Percentiles rank a stretch among this genome's conserved stretches.
Conservation (phyloP, 768 basidiomycete species). For the Ephemerocybe angulata region DNA sequence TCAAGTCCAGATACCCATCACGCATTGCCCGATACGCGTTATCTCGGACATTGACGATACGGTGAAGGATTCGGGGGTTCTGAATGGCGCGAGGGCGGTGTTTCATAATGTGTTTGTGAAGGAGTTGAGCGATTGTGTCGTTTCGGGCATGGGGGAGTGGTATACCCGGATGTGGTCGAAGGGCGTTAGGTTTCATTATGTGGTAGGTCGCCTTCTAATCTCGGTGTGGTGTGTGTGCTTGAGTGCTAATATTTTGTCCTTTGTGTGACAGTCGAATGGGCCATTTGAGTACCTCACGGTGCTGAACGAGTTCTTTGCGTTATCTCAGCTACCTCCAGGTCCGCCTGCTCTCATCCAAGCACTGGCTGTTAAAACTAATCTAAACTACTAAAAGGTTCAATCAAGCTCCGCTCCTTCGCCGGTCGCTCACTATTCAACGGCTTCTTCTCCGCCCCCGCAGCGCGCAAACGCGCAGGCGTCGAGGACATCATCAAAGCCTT, state of each 20-base stretch:
- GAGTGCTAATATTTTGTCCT: background rate
- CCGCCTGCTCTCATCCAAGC: conserved; percentile 9
- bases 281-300: conserved; percentile 83
- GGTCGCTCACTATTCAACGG: conserved; percentile 81
- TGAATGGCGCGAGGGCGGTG: conserved; percentile 72
- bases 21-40: conserved; percentile 65
- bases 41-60: conserved; percentile 97
- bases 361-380: background rate
- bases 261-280: conserved; percentile 65
- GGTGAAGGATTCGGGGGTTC: conserved; percentile 75
- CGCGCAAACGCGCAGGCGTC: conserved; percentile 78
- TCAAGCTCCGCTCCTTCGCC: conserved; percentile 82
- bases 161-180: conserved; percentile 62
- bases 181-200: conserved; percentile 85
- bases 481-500: conserved; percentile 76
- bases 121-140: conserved; percentile 71
- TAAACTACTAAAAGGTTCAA: conserved; percentile 48
- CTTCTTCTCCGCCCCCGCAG: conserved; percentile 76
- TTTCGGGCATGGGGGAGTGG: conserved; percentile 83
- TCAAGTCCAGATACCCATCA: conserved; percentile 45
- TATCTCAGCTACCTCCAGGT: conserved; percentile 69
- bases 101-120: conserved; percentile 93
- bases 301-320: conserved; percentile 67
- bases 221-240: too few species aligned
- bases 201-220: conserved; percentile 49